A percentile compares a stretch with the other conserved stretches of the same genome.
These are phyloP conservation scores for Exophiala viscosa DNA, from an alignment of 2,329 filamentous ascomycete genomes.

Conservation along the genomic window DNA sequence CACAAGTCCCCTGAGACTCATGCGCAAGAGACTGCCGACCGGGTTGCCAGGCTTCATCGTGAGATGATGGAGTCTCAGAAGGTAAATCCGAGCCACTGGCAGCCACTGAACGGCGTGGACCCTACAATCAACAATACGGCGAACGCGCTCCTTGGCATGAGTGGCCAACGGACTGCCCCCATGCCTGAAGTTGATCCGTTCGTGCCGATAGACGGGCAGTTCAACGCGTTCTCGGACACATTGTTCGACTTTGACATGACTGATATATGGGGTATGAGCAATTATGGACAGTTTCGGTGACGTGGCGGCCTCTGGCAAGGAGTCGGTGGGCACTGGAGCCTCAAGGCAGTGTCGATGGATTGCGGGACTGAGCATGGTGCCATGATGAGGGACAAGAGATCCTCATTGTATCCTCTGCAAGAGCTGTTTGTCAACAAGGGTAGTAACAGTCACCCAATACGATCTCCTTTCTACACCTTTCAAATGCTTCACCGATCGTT, in stretches of 20 bases:
- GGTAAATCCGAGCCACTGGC: background rate
- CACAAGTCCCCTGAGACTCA: slow-evolving; percentile 19
- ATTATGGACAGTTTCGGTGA: slow-evolving; percentile 3
- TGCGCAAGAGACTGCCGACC: slow-evolving; percentile 29
- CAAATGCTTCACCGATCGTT: no score
- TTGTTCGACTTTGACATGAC: slow-evolving; percentile 24
- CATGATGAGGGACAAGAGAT: no score
- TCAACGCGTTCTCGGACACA: slow-evolving; percentile 20
- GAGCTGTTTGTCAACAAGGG: no score
- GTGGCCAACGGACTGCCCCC: slow-evolving; percentile 2
- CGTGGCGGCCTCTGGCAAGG: no score
- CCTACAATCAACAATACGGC: slow-evolving; percentile 13
- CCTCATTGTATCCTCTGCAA: no score
- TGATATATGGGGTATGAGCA: slow-evolving; percentile 19
- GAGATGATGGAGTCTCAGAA: slow-evolving; percentile 16
- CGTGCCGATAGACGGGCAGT: slow-evolving; percentile 10
- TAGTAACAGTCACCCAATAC: no score
- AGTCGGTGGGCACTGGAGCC: no score
- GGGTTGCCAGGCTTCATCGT: slow-evolving; percentile 12
- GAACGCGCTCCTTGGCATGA: slow-evolving; percentile 14
- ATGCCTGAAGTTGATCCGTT: slow-evolving; percentile 20
- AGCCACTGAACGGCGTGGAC: slow-evolving; percentile 7
- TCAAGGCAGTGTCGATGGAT: no score
- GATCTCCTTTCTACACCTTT: no score
- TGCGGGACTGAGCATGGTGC: no score